Conservation (phyloP, 805 yeast species). For the Candida nanaspora region DNA sequence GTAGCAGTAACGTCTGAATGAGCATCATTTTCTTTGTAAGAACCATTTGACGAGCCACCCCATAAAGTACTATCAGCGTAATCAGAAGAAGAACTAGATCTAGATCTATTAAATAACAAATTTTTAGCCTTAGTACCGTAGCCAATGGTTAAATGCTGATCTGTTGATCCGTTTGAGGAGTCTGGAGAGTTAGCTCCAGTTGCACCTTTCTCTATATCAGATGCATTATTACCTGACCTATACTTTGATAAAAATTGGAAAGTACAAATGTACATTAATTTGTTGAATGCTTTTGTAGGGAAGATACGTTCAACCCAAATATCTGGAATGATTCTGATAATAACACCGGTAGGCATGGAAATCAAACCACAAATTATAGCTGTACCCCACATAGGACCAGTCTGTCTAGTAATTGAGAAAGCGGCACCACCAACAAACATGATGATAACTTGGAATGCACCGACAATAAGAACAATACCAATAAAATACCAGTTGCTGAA, state of each 20-base stretch:
- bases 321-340: conserved; percentile 82
- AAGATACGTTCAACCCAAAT: conserved; percentile 55
- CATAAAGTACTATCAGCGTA: conserved; percentile 13
- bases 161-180: conserved; percentile 9
- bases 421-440: conserved; percentile 98
- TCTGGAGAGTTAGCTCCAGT: not conserved
- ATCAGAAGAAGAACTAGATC: conserved; percentile 12
- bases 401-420: conserved; percentile 72
- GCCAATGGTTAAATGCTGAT: conserved; percentile 11
- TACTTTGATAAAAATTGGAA: conserved; percentile 12
- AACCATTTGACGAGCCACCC: conserved; percentile 3
- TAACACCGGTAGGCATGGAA: conserved; percentile 72
- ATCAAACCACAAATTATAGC: conserved; percentile 76
- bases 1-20: not conserved
- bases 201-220: conserved; percentile 6
- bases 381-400: conserved; percentile 84
- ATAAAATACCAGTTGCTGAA: conserved; percentile 80
- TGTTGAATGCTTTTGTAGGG: conserved; percentile 51
- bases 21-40: not conserved
- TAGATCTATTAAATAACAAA: conserved; percentile 9
- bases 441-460: conserved; percentile 76
- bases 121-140: conserved; percentile 3
- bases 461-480: conserved; percentile 64
- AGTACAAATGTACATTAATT: conserved; percentile 11
- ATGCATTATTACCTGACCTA: conserved; percentile 9